These are phyloP conservation scores for Elongisporangium senticosum DNA, from an alignment of 352 stramenopile genomes.

Conservation along the genomic window DNA sequence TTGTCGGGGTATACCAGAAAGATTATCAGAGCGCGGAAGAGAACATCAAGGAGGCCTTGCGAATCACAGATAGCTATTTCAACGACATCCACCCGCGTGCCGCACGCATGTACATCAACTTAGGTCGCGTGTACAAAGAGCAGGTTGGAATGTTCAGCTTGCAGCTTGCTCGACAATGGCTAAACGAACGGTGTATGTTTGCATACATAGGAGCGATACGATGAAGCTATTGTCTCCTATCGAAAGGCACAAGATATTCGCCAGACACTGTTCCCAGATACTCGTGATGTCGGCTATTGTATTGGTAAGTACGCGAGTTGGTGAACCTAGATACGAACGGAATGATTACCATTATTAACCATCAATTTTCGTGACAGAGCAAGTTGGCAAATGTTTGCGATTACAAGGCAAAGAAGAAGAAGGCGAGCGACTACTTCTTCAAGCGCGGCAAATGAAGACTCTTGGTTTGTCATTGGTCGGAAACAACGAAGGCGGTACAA, in stretches of 20 bases:
- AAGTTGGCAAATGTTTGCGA: constrained; percentile 75
- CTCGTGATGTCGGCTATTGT: constrained; percentile 71
- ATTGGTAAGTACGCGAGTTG: constrained; percentile 31
- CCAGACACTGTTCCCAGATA: constrained; percentile 65
- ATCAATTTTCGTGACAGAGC: constrained; percentile 25
- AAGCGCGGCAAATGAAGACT: constrained; percentile 58
- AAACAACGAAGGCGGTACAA: constrained; percentile 7
- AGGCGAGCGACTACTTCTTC: constrained; percentile 39
- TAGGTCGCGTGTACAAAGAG: constrained; percentile 71
- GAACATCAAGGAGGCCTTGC: constrained; percentile 70
- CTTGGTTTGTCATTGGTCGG: constrained; percentile 26
- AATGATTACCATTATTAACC: not conserved
- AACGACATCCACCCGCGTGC: constrained; percentile 68
- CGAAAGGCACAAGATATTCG: constrained; percentile 68
- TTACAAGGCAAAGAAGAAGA: constrained; percentile 60
- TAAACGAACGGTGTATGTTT: constrained; percentile 1
- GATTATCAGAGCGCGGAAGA: constrained; percentile 61
- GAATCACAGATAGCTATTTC: constrained; percentile 76
- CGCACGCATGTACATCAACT: constrained; percentile 71
- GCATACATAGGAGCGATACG: constrained; percentile 47
- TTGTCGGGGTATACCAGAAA: constrained; percentile 20
- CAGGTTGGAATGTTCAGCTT: constrained; percentile 24
- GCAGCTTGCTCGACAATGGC: not conserved
- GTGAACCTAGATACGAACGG: not conserved
- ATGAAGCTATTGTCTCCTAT: constrained; percentile 63